Conservation (phyloP, 2,329 filamentous ascomycete species). For the Diaporthe vexans region DNA sequence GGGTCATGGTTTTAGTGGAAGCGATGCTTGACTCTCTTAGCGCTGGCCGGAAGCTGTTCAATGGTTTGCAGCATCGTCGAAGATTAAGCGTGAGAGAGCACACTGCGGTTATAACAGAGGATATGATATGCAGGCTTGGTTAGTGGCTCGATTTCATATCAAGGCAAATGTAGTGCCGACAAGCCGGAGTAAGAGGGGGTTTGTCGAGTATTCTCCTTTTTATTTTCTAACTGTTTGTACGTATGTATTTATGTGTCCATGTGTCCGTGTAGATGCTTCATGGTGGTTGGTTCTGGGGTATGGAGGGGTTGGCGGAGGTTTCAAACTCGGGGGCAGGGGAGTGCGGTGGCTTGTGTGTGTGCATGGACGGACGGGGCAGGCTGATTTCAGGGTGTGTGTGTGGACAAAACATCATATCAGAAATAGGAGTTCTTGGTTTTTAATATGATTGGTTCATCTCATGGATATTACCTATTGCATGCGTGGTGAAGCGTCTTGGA, state of each 20-base stretch:
- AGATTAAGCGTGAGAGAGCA: neutral
- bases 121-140: neutral
- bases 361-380: neutral
- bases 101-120: neutral
- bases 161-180: neutral
- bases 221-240: neutral
- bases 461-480: neutral
- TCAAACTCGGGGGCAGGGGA: neutral
- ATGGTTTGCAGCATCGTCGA: neutral
- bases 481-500: neutral
- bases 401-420: constrained; percentile 9
- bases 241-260: constrained; percentile 29
- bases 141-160: neutral
- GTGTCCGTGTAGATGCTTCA: constrained; percentile 26
- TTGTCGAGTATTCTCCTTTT: neutral
- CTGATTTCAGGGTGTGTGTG: constrained; percentile 3
- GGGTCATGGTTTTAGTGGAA: neutral
- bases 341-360: neutral
- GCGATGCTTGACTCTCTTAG: neutral
- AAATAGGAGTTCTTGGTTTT: constrained; percentile 13
- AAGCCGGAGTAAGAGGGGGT: neutral
- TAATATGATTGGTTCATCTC: neutral
- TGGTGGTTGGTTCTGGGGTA: neutral
- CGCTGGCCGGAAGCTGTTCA: neutral
- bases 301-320: neutral